Evolutionary conservation across 805 yeast species (phyloP), one percentile per base, ranked within the genome.

Genomic region (Ogataea nakhonphanomensis): DNA sequence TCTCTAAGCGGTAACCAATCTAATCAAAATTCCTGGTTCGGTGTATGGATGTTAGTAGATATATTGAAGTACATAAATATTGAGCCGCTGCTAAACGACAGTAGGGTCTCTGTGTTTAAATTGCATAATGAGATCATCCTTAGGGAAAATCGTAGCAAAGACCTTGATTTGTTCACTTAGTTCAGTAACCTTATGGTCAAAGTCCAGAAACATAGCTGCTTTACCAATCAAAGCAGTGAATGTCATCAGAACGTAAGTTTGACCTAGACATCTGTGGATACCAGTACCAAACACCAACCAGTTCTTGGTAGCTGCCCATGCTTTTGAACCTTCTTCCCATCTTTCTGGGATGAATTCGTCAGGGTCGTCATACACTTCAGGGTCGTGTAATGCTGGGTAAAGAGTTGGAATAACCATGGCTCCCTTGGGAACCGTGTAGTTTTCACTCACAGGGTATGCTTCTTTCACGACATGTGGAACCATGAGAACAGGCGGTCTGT

Each of bases 271-370:
- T 41, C 85, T 89, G 62, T 93, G 99, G 9, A 97, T 91, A 41
- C 99, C 99, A 33, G 95, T 81, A 49, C 99, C 99, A 55, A 93
- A 93, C 8, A 91, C 97, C 50, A 93, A 76, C 96, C 96, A 93
- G 70, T 90, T 90, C 64, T 84, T 84, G 62, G 81, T 82, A 29
- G 83, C 83, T 67, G 77, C 78, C 57, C 73, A 76, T 13, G 91
- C 95, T 35, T 78, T 68, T 7, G 93, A 74, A 37, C 89, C 90
- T 57, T 75, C 84, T 20, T 59, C 72, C 98, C 98, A 93, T 71
- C 99, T 83, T 60, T 93, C 99, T 35, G 99, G 99, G 47, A 85
- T 80, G 60, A 89, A 93, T 47, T 81, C 84, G 48, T 93, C 98
- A 25, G 99, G 99, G 51, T 91, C 77, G 40, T 87, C 93, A 61